These are phyloP conservation scores for Gossypium aridum DNA, from an alignment of 441 rosid genomes.

Conservation along the genomic window DNA sequence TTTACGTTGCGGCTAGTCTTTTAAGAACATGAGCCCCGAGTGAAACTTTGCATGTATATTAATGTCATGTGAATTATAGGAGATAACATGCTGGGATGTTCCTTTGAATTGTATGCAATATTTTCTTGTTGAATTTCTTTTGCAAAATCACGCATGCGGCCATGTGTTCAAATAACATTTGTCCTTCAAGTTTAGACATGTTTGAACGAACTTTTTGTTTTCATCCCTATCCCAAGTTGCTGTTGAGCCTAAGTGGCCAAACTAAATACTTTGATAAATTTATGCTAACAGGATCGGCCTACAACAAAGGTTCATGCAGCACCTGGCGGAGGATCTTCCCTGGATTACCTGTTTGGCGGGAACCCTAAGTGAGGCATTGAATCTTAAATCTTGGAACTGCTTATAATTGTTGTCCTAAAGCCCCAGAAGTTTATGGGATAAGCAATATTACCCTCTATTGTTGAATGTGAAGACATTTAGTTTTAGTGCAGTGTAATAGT, in stretches of 20 bases:
- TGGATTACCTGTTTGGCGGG: conserved; percentile 44
- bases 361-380: conserved; percentile 24
- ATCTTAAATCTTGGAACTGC: neutral
- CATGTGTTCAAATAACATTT: neutral
- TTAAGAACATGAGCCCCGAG: neutral
- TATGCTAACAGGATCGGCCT: conserved; percentile 40
- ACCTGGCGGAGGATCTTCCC: conserved; percentile 57
- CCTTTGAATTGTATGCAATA: neutral
- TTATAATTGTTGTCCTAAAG: neutral
- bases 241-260: neutral
- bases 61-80: neutral
- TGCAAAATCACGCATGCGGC: neutral
- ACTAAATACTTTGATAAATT: neutral
- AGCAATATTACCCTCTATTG: neutral
- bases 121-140: neutral
- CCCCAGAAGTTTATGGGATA: neutral
- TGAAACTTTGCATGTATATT: neutral
- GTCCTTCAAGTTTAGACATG: neutral
- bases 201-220: neutral
- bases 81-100: neutral
- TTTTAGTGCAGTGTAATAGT: neutral
- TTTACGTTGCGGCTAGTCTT: neutral
- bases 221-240: neutral
- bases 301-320: conserved; percentile 58
- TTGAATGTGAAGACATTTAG: neutral